Conservation (phyloP, 148 eudicot genomes). For the Polygonum maritimum region DNA sequence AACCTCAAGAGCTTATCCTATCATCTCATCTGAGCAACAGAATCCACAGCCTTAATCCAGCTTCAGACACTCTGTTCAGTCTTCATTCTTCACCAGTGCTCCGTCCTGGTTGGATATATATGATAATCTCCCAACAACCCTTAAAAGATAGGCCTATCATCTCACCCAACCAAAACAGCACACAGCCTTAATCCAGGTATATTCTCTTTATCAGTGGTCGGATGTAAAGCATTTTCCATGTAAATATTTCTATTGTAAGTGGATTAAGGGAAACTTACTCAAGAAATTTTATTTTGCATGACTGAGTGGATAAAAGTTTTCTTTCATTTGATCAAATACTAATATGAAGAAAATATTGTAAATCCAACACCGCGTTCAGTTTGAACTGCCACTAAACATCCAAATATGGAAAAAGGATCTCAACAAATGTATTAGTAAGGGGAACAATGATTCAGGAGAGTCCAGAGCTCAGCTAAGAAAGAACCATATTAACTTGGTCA, state of each 20-base stretch:
- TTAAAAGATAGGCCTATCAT: neutral
- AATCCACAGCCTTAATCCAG: neutral
- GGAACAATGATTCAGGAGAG: neutral
- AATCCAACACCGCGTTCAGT: neutral
- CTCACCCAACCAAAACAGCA: neutral
- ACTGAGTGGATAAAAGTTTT: neutral
- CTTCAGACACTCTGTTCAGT: neutral
- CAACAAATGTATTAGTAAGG: neutral
- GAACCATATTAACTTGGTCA: neutral
- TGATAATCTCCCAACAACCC: neutral
- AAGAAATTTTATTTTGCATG: neutral
- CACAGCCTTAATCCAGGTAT: neutral
- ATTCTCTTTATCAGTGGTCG: neutral
- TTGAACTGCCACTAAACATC: neutral
- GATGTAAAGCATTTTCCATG: neutral
- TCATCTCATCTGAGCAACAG: neutral
- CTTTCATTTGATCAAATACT: neutral
- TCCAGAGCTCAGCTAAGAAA: neutral
- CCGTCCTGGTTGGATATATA: neutral
- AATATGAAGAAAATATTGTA: neutral
- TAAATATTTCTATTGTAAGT: no score
- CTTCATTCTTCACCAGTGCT: neutral
- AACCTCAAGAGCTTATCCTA: neutral
- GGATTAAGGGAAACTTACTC: no score
- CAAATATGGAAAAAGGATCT: neutral